Conservation (phyloP, 2,329 filamentous ascomycete species). For the Neurospora crassa region DNA sequence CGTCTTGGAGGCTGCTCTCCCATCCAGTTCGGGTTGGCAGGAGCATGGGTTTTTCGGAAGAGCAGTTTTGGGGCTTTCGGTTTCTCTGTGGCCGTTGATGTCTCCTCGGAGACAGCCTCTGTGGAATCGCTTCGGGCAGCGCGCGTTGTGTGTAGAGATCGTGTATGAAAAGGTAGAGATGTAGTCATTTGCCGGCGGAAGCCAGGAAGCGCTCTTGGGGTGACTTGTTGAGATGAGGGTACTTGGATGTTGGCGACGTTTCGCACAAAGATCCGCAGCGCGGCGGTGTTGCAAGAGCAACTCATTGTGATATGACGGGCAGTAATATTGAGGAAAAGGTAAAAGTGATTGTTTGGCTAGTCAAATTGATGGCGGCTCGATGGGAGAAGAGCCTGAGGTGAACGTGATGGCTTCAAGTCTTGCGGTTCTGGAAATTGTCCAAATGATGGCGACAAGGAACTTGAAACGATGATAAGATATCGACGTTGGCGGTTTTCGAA, state of each 20-base stretch:
- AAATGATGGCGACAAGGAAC: neutral
- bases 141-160: neutral
- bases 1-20: neutral
- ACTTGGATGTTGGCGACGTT: constrained; percentile 33
- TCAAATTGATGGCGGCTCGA: neutral
- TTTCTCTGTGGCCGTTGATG: neutral
- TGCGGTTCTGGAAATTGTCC: neutral
- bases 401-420: neutral
- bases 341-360: neutral
- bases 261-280: constrained; percentile 38
- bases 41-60: neutral
- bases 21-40: neutral
- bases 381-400: neutral
- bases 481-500: neutral
- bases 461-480: neutral
- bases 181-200: neutral
- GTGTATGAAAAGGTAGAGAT: neutral
- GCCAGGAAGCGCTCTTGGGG: neutral
- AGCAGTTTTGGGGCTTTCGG: neutral
- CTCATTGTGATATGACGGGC: constrained; percentile 25
- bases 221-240: constrained; percentile 8
- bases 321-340: neutral
- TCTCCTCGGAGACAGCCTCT: neutral
- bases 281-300: constrained; percentile 36
- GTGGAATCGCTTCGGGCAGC: neutral